Evolutionary conservation across 139 green algal species (phyloP).

Genomic region (Nannochloris sp.): DNA sequence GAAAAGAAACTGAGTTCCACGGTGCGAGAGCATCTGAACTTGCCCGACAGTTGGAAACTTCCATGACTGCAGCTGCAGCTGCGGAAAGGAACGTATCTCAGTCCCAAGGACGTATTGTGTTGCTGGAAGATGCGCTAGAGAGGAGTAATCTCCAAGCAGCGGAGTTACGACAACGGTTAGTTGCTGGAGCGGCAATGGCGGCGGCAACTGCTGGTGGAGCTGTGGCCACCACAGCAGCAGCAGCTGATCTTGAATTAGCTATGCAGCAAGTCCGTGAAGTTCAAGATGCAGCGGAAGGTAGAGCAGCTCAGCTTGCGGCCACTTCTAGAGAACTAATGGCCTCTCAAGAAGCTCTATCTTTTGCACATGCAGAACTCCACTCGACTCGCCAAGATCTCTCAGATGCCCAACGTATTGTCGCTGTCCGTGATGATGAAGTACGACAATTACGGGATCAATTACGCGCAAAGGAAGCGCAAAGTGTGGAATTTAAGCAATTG

Average conservation of each 20-base stretch:
- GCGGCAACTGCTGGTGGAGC: neutral
- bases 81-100: constrained; percentile 1
- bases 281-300: constrained; percentile 8
- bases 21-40: neutral
- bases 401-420: neutral
- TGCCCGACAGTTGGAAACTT: neutral
- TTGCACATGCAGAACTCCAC: neutral
- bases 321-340: neutral
- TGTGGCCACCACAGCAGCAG: neutral
- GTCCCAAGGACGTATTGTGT: constrained; percentile 7
- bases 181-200: neutral
- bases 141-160: constrained; percentile 8
- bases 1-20: neutral
- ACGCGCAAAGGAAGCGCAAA: neutral
- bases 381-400: neutral
- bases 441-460: neutral
- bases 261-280: neutral
- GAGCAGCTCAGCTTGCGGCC: constrained; percentile 15
- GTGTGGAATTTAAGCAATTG: neutral
- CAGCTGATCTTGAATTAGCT: neutral
- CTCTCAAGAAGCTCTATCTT: neutral
- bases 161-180: constrained; percentile 6
- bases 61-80: neutral
- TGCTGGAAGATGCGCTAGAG: constrained; percentile 24
- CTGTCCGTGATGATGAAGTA: neutral